Evolutionary conservation across 192 early-diverging fungal species (phyloP).

Genomic region (Allomyces macrogynus): DNA sequence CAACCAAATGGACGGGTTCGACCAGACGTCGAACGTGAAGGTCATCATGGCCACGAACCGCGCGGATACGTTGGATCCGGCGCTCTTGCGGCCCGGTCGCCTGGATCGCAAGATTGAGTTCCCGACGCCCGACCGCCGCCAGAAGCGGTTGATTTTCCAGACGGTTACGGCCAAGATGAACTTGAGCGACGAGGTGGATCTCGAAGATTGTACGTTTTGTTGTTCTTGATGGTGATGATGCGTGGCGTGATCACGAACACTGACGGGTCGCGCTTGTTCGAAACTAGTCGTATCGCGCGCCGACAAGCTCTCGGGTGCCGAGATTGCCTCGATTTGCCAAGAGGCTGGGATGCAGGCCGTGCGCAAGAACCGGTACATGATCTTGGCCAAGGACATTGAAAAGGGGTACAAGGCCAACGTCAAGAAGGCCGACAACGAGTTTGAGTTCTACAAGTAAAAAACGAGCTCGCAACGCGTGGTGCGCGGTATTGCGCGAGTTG

Average conservation of each 20-base stretch:
- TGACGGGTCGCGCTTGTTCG: neutral
- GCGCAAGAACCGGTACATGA: conserved; percentile 90
- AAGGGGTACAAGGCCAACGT: conserved; percentile 90
- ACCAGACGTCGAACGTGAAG: conserved; percentile 94
- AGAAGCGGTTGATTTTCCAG: conserved; percentile 91
- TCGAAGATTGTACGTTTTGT: conserved; percentile 69
- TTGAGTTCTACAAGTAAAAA: conserved; percentile 84
- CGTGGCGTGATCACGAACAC: too few relatives aligned
- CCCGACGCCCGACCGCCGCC: conserved; percentile 88
- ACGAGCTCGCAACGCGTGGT: too few relatives aligned
- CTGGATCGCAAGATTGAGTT: conserved; percentile 98
- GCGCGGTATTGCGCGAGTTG: too few relatives aligned
- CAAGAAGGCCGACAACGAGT: conserved; percentile 85
- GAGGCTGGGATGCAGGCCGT: conserved; percentile 97
- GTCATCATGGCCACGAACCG: conserved; percentile 99
- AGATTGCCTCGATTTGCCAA: conserved; percentile 95
- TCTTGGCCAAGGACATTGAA: conserved; percentile 85
- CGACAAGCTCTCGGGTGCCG: conserved; percentile 90
- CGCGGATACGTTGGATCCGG: conserved; percentile 91
- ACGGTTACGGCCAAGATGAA: conserved; percentile 96
- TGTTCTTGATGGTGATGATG: neutral
- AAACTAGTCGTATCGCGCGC: conserved; percentile 72
- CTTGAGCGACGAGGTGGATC: conserved; percentile 88
- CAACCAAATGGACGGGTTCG: conserved; percentile 99
- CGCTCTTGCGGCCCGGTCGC: conserved; percentile 86